Evolutionary conservation across 495 filamentous ascomycete genomes (phyloP), one percentile per base, ranked within the genome.

Genomic region (Penicillium angulare): DNA sequence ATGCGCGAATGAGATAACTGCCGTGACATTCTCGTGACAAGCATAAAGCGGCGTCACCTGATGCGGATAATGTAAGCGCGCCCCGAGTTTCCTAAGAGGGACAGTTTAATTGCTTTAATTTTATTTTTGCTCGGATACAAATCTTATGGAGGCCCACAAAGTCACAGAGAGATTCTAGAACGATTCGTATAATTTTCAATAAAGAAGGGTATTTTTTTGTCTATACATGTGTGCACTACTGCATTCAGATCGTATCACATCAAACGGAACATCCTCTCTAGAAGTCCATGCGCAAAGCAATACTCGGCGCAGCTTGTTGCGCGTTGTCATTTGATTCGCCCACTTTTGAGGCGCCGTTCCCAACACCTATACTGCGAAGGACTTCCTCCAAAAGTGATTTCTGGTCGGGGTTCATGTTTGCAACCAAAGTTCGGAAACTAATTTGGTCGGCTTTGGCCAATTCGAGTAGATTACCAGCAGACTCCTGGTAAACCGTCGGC

Each of bases 201-300:
- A n/a, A n/a, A n/a, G n/a, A n/a, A n/a, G n/a, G n/a, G n/a, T n/a
- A n/a, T n/a, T n/a, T n/a, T n/a, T n/a, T n/a, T n/a, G n/a, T 36
- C 31, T 59, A 55, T 55, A 49, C 12, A 55, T 41, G 35, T 29
- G 9, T 23, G 26, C 38, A 57, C 42, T 41, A 26, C 27, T 26
- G 21, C 45, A 48, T 48, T 36, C 32, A 44, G 12, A 43, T 53
- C 55, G 38, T 54, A 39, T 48, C 45, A 49, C 31, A 40, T 35
- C 9, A 29, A 50, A 38, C 40, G 16, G 24, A 16, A 39, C 42
- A 16, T 41, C n/a, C 18, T 20, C n/a, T 35, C 39, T 64, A 78
- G 80, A 98, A 97, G 63, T 96, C 79, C 87, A 97, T 91, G 76
- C 92, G 89, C 67, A 99, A 63, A 43, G 90, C 90, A 79, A 99